Percentiles rank a stretch among this genome's conserved stretches.
phyloP scores from a whole-genome alignment of 2,329 filamentous ascomycete genomes.

The Torrubiella hemipterigena region DNA sequence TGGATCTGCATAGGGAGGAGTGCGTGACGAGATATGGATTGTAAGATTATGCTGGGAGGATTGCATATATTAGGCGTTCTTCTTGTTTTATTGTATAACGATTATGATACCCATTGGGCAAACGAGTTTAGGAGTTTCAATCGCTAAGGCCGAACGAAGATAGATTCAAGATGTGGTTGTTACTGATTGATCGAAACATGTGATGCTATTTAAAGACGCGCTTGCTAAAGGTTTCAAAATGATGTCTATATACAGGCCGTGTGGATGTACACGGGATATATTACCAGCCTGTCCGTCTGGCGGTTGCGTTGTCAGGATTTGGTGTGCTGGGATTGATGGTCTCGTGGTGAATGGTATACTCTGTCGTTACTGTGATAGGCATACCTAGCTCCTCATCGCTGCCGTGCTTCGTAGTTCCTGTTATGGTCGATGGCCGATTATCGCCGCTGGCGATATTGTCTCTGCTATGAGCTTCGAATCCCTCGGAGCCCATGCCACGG shows the following conservation, averaged over 20 bases:
- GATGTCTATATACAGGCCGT: neutral
- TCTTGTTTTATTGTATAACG: conserved; percentile 6
- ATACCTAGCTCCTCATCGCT: neutral
- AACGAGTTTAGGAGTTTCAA: too few species aligned
- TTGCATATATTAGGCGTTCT: conserved; percentile 1
- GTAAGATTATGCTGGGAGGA: conserved; percentile 16
- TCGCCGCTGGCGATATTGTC: neutral
- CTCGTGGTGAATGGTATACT: neutral
- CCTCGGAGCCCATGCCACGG: neutral
- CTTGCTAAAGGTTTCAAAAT: neutral
- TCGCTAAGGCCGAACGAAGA: too few species aligned
- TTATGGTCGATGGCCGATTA: too few species aligned
- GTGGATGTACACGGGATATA: too few species aligned
- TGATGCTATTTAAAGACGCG: neutral
- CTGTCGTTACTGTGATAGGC: conserved; percentile 1
- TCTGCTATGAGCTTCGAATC: neutral
- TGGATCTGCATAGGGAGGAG: conserved; percentile 60
- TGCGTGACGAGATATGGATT: conserved; percentile 53
- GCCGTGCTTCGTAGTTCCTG: too few species aligned
- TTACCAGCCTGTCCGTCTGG: neutral
- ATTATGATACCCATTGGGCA: conserved; percentile 11
- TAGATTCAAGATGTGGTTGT: too few species aligned
- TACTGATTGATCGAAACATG: neutral
- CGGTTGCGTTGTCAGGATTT: neutral
- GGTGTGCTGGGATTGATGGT: too few species aligned